Evolutionary conservation across 2,329 filamentous ascomycete genomes (phyloP).

Genomic region (Magnaporthiopsis incrustans): DNA sequence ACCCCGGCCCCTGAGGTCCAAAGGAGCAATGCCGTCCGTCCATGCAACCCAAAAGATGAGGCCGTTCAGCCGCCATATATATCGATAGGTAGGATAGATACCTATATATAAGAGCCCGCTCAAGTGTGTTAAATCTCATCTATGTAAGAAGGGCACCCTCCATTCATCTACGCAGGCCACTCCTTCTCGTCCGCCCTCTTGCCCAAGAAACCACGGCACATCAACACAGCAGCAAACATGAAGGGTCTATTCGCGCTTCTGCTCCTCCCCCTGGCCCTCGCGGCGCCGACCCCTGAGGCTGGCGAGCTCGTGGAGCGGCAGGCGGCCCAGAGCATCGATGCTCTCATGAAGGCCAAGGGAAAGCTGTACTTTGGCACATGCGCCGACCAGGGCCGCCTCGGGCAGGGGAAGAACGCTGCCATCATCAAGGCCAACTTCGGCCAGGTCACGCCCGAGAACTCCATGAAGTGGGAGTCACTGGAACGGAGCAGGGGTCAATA

Average conservation of each 20-base stretch:
- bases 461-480: conserved; percentile 60
- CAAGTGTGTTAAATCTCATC: background rate
- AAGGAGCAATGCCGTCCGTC: no score
- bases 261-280: conserved; percentile 28
- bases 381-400: conserved; percentile 46
- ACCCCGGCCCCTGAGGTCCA: no score
- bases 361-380: conserved; percentile 58
- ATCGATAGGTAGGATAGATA: no score
- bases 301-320: conserved; percentile 25
- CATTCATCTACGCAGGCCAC: background rate
- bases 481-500: conserved; percentile 42
- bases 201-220: background rate
- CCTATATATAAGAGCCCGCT: background rate
- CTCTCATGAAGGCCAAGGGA: conserved; percentile 50
- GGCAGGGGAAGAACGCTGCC: conserved; percentile 38
- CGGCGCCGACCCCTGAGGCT: conserved; percentile 22
- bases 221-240: conserved; percentile 14
- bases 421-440: conserved; percentile 56
- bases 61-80: no score
- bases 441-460: conserved; percentile 60
- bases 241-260: conserved; percentile 24
- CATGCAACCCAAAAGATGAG: no score
- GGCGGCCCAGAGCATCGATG: conserved; percentile 41
- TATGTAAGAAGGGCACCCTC: background rate
- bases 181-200: background rate